A percentile compares a stretch with the other conserved stretches of the same genome.
These are phyloP conservation scores for Stagonosporopsis tanaceti DNA, from an alignment of 2,329 filamentous ascomycete genomes.

Conservation along the genomic window DNA sequence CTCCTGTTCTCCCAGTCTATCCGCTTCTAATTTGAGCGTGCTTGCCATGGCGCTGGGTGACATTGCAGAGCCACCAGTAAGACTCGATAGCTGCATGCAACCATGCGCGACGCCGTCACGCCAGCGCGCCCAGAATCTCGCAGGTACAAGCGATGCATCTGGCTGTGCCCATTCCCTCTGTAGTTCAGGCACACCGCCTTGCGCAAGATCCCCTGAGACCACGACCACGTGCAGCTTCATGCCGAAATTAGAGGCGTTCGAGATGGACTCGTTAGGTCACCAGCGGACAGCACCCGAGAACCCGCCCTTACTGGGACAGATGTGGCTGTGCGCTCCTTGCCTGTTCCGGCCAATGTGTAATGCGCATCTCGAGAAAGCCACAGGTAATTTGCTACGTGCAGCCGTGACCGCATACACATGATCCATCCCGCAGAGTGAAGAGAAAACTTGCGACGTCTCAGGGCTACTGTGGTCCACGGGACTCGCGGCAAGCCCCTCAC, in stretches of 20 bases:
- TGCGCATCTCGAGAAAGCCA: conserved; percentile 12
- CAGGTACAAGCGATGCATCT: conserved; percentile 25
- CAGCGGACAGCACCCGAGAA: conserved; percentile 22
- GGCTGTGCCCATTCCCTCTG: conserved; percentile 22
- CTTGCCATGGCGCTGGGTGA: conserved; percentile 26
- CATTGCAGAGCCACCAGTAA: conserved; percentile 27
- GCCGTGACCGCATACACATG: conserved; percentile 19
- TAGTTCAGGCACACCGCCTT: conserved; percentile 34
- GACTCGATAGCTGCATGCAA: conserved; percentile 27
- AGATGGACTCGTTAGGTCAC: conserved; percentile 31
- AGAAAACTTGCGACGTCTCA: conserved; percentile 16
- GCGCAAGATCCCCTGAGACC: conserved; percentile 18
- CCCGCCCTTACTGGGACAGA: conserved; percentile 15
- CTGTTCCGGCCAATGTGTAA: conserved; percentile 16
- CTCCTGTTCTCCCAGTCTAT: conserved; percentile 33
- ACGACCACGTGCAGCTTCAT: conserved; percentile 41
- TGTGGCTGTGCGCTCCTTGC: conserved; percentile 20
- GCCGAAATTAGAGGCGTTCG: conserved; percentile 37
- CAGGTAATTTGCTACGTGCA: conserved; percentile 13
- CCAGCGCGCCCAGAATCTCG: conserved; percentile 20
- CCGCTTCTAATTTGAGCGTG: conserved; percentile 36
- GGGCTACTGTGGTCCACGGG: not conserved
- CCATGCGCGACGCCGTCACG: conserved; percentile 33
- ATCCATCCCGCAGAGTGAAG: conserved; percentile 15
- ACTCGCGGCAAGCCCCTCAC: conserved; percentile 12